phyloP scores from a whole-genome alignment of 31 red algal genomes.

The Odonthalia washingtoniensis region DNA sequence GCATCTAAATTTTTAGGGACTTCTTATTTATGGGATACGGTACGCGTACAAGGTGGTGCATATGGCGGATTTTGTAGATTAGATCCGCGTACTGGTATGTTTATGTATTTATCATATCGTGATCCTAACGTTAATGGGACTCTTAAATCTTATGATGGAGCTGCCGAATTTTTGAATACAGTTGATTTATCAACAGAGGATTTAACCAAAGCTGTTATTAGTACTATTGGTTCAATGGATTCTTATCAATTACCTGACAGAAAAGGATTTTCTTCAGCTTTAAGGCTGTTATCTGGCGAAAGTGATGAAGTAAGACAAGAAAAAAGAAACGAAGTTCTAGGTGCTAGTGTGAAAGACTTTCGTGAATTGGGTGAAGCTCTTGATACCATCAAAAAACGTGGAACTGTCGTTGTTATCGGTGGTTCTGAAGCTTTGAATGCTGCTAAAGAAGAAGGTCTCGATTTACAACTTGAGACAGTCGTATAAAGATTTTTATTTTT shows the following conservation, averaged over 20 bases:
- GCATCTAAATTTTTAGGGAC: slow-evolving; percentile 89
- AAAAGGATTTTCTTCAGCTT: slow-evolving; percentile 83
- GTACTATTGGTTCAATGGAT: slow-evolving; percentile 97
- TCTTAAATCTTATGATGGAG: slow-evolving; percentile 86
- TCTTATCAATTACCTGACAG: slow-evolving; percentile 91
- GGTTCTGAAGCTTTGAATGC: slow-evolving; percentile 78
- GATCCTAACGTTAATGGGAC: slow-evolving; percentile 95
- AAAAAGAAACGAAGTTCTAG: slow-evolving; percentile 89
- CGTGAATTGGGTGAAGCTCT: slow-evolving; percentile 85
- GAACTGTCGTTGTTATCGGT: slow-evolving; percentile 88
- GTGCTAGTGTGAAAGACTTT: slow-evolving; percentile 82
- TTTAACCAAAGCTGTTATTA: slow-evolving; percentile 88
- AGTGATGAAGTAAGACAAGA: slow-evolving; percentile 93
- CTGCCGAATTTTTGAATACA: slow-evolving; percentile 57
- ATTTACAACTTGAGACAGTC: slow-evolving; percentile 61
- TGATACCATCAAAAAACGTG: slow-evolving; percentile 50
- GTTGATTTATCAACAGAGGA: slow-evolving; percentile 78
- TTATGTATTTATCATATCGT: slow-evolving; percentile 93
- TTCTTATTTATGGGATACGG: slow-evolving; percentile 96
- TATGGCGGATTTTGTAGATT: slow-evolving; percentile 98
- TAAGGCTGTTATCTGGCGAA: slow-evolving; percentile 78
- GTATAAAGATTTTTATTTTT: slow-evolving; percentile 28
- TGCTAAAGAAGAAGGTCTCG: slow-evolving; percentile 80
- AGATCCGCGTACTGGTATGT: slow-evolving; percentile 82
- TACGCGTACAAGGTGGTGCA: slow-evolving; percentile 97